Evolutionary conservation across 306 rosid genomes (phyloP).

Genomic region (Fragaria nilgerrensis): DNA sequence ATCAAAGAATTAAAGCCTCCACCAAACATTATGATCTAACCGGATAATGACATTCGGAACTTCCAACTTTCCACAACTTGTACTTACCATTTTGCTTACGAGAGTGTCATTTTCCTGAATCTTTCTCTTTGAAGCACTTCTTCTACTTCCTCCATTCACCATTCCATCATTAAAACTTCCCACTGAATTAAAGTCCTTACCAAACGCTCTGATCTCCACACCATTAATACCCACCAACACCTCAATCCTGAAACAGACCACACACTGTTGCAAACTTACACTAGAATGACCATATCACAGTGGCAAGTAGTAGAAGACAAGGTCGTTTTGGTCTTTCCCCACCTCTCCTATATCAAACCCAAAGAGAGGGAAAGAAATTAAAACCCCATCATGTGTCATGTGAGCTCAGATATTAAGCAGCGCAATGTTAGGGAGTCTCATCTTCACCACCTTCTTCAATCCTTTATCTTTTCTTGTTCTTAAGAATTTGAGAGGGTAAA

Average conservation of each 20-base stretch:
- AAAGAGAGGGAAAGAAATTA: neutral
- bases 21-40: neutral
- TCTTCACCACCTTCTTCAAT: neutral
- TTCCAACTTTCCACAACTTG: neutral
- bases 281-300: neutral
- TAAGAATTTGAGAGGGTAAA: neutral
- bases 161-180: neutral
- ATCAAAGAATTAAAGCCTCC: neutral
- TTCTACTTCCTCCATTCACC: neutral
- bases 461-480: constrained; percentile 9
- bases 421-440: neutral
- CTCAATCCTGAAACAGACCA: neutral
- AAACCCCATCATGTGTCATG: constrained; percentile 2
- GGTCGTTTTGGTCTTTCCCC: neutral
- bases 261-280: neutral
- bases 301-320: neutral
- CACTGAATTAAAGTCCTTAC: neutral
- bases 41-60: neutral
- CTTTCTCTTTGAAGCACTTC: neutral
- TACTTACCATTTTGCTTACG: neutral
- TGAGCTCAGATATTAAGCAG: neutral
- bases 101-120: neutral
- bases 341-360: neutral
- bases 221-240: neutral
- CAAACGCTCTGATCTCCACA: neutral